phyloP scores from a whole-genome alignment of 768 basidiomycete genomes.

The Solioccasus polychromus region DNA sequence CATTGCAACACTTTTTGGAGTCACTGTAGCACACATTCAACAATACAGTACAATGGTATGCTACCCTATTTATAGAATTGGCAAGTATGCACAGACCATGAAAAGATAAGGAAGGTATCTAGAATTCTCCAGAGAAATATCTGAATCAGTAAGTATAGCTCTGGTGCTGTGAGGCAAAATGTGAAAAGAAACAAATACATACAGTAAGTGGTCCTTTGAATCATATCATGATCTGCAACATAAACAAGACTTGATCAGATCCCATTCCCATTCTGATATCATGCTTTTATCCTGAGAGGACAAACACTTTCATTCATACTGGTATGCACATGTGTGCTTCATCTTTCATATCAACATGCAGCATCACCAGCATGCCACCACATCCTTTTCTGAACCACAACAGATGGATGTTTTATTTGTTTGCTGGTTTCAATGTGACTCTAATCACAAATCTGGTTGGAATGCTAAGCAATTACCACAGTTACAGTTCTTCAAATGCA shows the following conservation, averaged over 20 bases:
- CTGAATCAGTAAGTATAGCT: too few relatives aligned
- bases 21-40: too few relatives aligned
- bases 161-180: too few relatives aligned
- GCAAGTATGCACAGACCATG: too few relatives aligned
- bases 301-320: slow-evolving; percentile 31
- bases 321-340: slow-evolving; percentile 30
- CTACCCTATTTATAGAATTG: too few relatives aligned
- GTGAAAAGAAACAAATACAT: too few relatives aligned
- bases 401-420: slow-evolving; percentile 28
- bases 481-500: slow-evolving; percentile 37
- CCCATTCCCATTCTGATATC: slow-evolving; percentile 29
- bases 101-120: too few relatives aligned
- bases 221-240: slow-evolving; percentile 21
- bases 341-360: slow-evolving; percentile 12
- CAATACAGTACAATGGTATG: too few relatives aligned
- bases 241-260: slow-evolving; percentile 39
- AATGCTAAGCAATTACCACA: slow-evolving; percentile 29
- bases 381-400: not conserved
- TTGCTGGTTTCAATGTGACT: slow-evolving; percentile 35
- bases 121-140: too few relatives aligned
- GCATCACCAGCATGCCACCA: not conserved
- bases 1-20: too few relatives aligned
- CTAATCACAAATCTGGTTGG: slow-evolving; percentile 22
- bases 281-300: slow-evolving; percentile 32
- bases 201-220: too few relatives aligned